These are phyloP conservation scores for Candida arabinofermentans DNA, from an alignment of 805 yeast genomes.

Conservation along the genomic window DNA sequence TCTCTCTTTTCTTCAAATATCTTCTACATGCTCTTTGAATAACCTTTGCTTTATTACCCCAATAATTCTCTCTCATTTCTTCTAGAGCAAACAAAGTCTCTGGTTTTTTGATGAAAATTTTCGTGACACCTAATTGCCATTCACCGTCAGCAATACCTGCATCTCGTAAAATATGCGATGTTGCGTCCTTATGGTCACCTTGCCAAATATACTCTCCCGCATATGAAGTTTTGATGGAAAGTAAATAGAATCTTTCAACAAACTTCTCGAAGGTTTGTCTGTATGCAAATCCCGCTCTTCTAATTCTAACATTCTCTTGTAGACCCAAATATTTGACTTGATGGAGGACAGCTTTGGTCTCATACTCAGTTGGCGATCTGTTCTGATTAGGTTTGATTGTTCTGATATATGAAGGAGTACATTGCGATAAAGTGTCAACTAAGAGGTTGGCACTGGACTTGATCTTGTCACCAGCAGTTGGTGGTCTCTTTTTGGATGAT, in stretches of 20 bases:
- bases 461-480: constrained; percentile 94
- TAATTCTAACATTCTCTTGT: constrained; percentile 93
- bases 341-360: constrained; percentile 84
- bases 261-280: constrained; percentile 95
- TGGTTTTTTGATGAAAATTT: constrained; percentile 93
- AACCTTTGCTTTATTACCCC: constrained; percentile 98
- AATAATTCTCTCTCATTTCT: constrained; percentile 92
- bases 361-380: constrained; percentile 86
- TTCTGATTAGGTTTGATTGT: constrained; percentile 97
- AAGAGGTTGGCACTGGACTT: constrained; percentile 85
- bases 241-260: constrained; percentile 86
- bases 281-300: constrained; percentile 98
- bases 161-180: constrained; percentile 44
- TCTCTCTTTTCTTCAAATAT: constrained; percentile 73
- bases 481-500: constrained; percentile 75
- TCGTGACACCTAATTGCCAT: constrained; percentile 87
- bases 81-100: constrained; percentile 94
- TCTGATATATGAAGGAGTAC: constrained; percentile 95
- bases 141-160: constrained; percentile 73
- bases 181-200: constrained; percentile 52
- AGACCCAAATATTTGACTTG: constrained; percentile 94
- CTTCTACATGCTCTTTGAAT: constrained; percentile 97
- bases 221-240: constrained; percentile 87
- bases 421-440: constrained; percentile 81
- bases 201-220: constrained; percentile 70